Evolutionary conservation across 345 rosid genomes (phyloP).

Genomic region (Syzygium jambos): DNA sequence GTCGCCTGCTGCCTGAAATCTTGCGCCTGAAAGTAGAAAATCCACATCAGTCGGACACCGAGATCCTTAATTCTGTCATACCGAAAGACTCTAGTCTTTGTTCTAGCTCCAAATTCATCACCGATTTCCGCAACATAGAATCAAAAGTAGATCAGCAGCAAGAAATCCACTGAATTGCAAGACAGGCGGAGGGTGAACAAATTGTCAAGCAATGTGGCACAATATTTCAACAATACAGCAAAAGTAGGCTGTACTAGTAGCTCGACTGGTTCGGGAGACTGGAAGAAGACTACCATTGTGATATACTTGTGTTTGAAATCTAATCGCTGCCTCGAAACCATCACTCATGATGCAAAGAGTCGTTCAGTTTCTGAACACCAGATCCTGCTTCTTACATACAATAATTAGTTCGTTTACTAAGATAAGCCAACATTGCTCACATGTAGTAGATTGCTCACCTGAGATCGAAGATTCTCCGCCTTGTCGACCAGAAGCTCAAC

Average conservation of each 20-base stretch:
- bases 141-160: not conserved
- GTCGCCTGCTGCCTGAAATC: not conserved
- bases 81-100: not conserved
- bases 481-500: slow-evolving; percentile 30
- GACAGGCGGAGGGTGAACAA: not conserved
- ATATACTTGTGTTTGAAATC: too few species aligned
- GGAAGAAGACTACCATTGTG: not conserved
- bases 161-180: not conserved
- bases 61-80: not conserved
- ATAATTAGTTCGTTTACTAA: not conserved
- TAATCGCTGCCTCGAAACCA: too few species aligned
- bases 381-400: not conserved
- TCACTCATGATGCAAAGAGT: not conserved
- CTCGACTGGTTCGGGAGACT: not conserved
- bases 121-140: not conserved
- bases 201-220: not conserved
- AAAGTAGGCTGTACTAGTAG: not conserved
- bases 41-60: fast-evolving
- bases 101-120: not conserved
- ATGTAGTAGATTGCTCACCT: not conserved
- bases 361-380: not conserved
- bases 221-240: not conserved
- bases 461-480: slow-evolving; percentile 35
- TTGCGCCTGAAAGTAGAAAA: not conserved
- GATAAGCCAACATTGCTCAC: not conserved